These are phyloP conservation scores for Suhomyces sp. DNA, from an alignment of 805 yeast genomes.

Conservation along the genomic window DNA sequence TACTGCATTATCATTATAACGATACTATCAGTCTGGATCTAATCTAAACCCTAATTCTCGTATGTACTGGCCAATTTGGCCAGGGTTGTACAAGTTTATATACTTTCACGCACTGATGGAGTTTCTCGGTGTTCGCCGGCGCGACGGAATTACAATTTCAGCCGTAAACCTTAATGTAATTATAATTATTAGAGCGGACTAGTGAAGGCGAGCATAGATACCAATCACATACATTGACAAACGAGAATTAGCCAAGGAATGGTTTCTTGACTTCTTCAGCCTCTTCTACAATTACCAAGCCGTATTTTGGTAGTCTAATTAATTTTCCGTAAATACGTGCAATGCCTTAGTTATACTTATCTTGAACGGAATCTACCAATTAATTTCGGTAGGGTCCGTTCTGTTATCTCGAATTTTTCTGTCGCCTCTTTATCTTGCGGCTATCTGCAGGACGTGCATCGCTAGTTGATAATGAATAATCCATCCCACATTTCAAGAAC, in stretches of 20 bases:
- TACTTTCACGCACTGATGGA: neutral
- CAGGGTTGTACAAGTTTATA: neutral
- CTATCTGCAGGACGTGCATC: neutral
- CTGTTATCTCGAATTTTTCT: neutral
- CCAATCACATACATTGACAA: too few relatives aligned
- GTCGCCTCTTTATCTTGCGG: neutral
- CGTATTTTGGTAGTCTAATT: too few relatives aligned
- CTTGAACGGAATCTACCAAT: neutral
- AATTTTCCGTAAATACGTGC: too few relatives aligned
- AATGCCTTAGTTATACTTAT: neutral
- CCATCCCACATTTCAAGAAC: neutral
- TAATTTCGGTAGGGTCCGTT: neutral
- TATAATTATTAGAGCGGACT: too few relatives aligned
- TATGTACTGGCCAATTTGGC: neutral
- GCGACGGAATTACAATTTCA: neutral
- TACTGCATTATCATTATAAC: too few relatives aligned
- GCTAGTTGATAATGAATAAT: neutral
- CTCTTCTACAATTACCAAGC: neutral
- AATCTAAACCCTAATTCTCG: neutral
- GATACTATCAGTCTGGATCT: neutral
- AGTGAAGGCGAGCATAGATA: too few relatives aligned
- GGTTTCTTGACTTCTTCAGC: neutral
- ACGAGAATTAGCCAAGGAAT: neutral
- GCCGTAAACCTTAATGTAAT: neutral
- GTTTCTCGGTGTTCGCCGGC: neutral